phyloP scores from a whole-genome alignment of 179 eudicot species.

The Spinacia oleracea region DNA sequence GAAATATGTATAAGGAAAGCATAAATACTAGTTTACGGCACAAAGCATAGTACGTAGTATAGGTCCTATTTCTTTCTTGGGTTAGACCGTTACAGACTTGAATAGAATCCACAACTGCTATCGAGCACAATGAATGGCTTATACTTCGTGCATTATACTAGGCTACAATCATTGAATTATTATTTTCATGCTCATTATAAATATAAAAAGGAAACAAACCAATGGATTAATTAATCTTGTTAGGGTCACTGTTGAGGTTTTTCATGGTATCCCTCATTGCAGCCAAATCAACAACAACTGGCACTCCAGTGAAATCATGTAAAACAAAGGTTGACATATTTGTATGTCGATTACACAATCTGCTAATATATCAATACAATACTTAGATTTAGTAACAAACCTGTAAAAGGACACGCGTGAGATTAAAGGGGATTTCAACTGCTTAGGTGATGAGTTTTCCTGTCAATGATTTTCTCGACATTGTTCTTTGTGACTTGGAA shows the following conservation, averaged over 20 bases:
- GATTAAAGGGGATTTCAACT: conserved; percentile 85
- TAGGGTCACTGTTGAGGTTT: conserved; percentile 63
- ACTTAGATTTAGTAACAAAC: conserved; percentile 26
- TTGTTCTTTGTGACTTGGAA: conserved; percentile 77
- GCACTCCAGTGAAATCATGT: conserved; percentile 93
- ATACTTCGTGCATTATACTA: not conserved
- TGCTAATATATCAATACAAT: not conserved
- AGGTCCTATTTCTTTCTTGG: not conserved
- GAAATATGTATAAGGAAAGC: not conserved
- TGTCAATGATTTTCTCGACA: conserved; percentile 91
- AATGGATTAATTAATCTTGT: conserved; percentile 91
- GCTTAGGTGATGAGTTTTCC: conserved; percentile 85
- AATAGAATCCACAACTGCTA: not conserved
- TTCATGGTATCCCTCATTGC: conserved; percentile 92
- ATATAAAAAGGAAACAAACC: conserved; percentile 40
- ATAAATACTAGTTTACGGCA: not conserved
- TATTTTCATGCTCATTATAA: not conserved
- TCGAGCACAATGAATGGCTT: not conserved
- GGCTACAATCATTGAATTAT: not conserved
- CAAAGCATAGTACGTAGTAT: not conserved
- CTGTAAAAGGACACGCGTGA: conserved; percentile 86
- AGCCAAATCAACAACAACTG: conserved; percentile 92
- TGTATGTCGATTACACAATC: not conserved
- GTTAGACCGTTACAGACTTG: not conserved
- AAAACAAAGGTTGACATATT: conserved; percentile 14